Percentiles rank a stretch among this genome's conserved stretches.
Conservation (phyloP, 139 green algal genomes). For the Dunaliella primolecta region DNA sequence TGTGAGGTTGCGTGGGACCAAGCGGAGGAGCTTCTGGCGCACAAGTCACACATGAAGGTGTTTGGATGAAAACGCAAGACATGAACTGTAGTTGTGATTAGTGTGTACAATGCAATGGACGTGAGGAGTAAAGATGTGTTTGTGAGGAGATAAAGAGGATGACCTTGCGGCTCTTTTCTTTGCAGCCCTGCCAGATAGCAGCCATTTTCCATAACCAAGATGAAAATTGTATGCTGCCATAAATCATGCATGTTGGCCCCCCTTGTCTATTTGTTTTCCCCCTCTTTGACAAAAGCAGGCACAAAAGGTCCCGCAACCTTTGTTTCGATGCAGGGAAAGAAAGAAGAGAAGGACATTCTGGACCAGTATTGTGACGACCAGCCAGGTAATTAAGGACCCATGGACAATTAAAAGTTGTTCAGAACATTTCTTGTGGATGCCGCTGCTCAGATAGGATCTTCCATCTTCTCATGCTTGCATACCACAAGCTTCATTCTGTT, state of each 20-base stretch:
- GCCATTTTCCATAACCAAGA: background rate
- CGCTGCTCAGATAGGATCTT: background rate
- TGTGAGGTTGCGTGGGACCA: constrained; percentile 39
- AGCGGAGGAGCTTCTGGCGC: constrained; percentile 35
- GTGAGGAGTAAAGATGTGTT: background rate
- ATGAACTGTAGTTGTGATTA: background rate
- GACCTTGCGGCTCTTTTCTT: background rate
- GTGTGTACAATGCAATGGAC: background rate
- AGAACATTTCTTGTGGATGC: background rate
- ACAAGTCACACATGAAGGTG: constrained; percentile 32
- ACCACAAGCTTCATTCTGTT: background rate
- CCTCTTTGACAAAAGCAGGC: too few relatives aligned
- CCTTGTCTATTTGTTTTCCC: background rate
- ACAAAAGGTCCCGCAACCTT: too few relatives aligned
- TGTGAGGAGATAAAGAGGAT: background rate
- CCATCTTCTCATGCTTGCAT: background rate
- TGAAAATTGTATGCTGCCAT: background rate
- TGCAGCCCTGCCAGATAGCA: background rate
- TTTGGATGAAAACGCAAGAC: too few relatives aligned
- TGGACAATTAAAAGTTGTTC: background rate
- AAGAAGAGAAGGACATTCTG: background rate
- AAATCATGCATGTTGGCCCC: too few relatives aligned
- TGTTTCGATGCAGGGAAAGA: background rate
- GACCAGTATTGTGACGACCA: background rate
- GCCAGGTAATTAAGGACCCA: background rate